These are phyloP conservation scores for Hanseniaspora mollemarum DNA, from an alignment of 805 yeast genomes.

Conservation along the genomic window DNA sequence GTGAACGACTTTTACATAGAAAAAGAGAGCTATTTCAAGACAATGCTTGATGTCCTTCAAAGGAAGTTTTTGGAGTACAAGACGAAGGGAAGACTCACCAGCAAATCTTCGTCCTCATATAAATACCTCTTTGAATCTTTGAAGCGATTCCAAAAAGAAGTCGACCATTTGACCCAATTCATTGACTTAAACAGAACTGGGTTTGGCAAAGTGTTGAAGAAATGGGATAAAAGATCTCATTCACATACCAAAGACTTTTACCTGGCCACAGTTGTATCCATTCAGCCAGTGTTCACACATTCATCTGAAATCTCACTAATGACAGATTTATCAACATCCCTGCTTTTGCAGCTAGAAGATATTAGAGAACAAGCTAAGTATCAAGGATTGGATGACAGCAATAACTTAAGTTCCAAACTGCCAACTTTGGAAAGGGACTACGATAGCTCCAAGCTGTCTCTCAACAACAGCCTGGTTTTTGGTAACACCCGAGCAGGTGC, in stretches of 20 bases:
- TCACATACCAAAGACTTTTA: constrained; percentile 89
- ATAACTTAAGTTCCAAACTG: not conserved
- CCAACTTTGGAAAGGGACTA: not conserved
- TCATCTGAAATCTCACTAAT: constrained; percentile 64
- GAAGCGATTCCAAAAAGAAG: constrained; percentile 77
- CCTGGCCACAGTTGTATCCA: constrained; percentile 82
- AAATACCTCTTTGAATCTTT: constrained; percentile 78
- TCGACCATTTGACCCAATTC: constrained; percentile 81
- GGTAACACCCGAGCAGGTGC: not conserved
- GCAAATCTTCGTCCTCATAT: constrained; percentile 62
- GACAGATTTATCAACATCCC: constrained; percentile 46
- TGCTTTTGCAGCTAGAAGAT: constrained; percentile 26
- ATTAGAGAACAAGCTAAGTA: constrained; percentile 18
- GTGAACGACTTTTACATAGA: constrained; percentile 86
- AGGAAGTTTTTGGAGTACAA: constrained; percentile 51
- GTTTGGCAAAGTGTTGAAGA: constrained; percentile 85
- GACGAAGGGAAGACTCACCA: constrained; percentile 36
- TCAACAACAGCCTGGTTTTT: not conserved
- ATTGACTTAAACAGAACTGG: constrained; percentile 93
- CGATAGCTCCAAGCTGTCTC: not conserved
- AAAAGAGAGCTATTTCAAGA: constrained; percentile 76
- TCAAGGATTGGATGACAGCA: not conserved
- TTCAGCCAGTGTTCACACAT: constrained; percentile 91
- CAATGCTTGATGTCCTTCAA: constrained; percentile 63
- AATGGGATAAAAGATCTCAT: constrained; percentile 96